Evolutionary conservation across 2,329 filamentous ascomycete species (phyloP).

Genomic region (Ascomycota sp.): DNA sequence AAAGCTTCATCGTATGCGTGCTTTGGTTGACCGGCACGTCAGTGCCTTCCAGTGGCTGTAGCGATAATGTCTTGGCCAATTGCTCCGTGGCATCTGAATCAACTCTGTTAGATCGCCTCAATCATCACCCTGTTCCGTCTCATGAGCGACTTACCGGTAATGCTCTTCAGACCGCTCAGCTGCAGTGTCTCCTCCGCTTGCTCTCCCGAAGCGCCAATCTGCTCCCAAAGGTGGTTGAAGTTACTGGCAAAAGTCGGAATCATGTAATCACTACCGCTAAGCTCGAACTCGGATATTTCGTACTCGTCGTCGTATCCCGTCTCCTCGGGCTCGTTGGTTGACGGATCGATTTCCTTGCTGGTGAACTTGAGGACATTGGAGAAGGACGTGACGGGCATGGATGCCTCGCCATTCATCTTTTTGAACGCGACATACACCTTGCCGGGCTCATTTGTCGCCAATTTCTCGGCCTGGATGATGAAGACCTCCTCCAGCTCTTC

Average conservation of each 20-base stretch:
- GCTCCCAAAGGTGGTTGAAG: slow-evolving; percentile 90
- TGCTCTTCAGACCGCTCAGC: slow-evolving; percentile 70
- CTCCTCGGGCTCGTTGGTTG: slow-evolving; percentile 79
- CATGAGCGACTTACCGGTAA: slow-evolving; percentile 45
- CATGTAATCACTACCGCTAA: slow-evolving; percentile 81
- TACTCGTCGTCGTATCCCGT: slow-evolving; percentile 93
- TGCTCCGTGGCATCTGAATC: slow-evolving; percentile 69
- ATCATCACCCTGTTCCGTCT: no score
- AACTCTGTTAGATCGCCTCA: slow-evolving; percentile 5
- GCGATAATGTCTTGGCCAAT: slow-evolving; percentile 61
- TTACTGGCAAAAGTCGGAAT: slow-evolving; percentile 82
- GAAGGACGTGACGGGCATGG: slow-evolving; percentile 63
- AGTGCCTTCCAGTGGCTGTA: slow-evolving; percentile 85
- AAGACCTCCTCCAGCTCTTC: slow-evolving; percentile 79
- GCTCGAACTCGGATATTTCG: slow-evolving; percentile 79
- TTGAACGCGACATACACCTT: slow-evolving; percentile 91
- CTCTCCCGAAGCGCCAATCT: slow-evolving; percentile 69
- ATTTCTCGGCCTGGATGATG: slow-evolving; percentile 68
- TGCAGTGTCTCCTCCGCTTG: slow-evolving; percentile 82
- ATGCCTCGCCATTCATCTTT: slow-evolving; percentile 50
- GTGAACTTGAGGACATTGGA: slow-evolving; percentile 91
- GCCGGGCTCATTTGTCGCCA: slow-evolving; percentile 67
- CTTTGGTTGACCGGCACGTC: slow-evolving; percentile 73
- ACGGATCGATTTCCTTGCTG: slow-evolving; percentile 91
- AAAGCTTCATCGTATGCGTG: slow-evolving; percentile 83